Evolutionary conservation across 2,329 filamentous ascomycete species (phyloP), one percentile per base, ranked within the genome.

Genomic region (Aspergillus flavus): DNA sequence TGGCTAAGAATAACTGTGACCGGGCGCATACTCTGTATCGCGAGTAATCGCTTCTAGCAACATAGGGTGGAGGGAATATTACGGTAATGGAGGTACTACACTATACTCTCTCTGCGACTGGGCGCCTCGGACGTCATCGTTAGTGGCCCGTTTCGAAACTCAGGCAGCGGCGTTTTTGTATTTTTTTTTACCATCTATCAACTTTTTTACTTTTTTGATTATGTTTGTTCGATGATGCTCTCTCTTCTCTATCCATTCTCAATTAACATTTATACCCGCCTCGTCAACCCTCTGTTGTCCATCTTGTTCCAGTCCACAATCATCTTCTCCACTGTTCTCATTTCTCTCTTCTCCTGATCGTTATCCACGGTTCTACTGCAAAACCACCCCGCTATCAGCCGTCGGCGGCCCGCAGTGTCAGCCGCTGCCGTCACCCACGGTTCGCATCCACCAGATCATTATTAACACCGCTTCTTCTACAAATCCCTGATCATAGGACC

Each of bases 391-490:
- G 63, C 62, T 66, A 68, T 68, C 66, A 68, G 61, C 66, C 61
- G 63, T 66, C 63, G 59, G 50, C 67, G 72, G 72, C 68, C 69
- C 71, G 72, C 65, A 59, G 55, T 72, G 75, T 76, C 75, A 76
- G 68, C 75, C 73, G 74, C 71, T 64, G 62, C 69, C 70, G 69
- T 74, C 73, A 76, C 71, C 74, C 75, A 76, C 74, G 73, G 75
- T 76, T 75, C 70, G 48, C 58, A 55, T 55, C 57, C 56, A 58
- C n/a, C 41, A 60, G 58, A 58, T 60, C 61, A 52, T 19, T 50
- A 6, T 55, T n/a, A 45, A 62, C 39, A 54, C 58, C 45, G 34
- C 36, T 60, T 16, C 48, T 50, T 43, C 48, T 43, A 55, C n/a
- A 55, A n/a, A 55, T 26, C 52, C 52, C 52, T 39, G 52, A 39